Base-by-base conservation (phyloP, 345 rosid species). In the Aquilaria malaccensis region DNA sequence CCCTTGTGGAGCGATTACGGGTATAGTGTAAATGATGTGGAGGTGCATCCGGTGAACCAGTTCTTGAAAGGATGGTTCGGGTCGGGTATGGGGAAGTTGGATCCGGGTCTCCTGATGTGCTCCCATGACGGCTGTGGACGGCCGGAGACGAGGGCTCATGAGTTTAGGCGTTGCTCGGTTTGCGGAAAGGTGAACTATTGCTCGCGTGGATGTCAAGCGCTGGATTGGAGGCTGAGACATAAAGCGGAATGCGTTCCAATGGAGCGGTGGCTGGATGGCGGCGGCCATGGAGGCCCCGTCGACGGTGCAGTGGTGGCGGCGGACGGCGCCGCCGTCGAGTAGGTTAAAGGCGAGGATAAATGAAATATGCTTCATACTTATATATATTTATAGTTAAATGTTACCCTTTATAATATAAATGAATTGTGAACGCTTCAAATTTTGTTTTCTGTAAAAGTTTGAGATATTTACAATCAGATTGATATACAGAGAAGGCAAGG, bases 191-290 rank as follows among this genome's bases (percentile, higher is more conserved):
- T 89, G 13, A 86, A 84, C 58, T 89, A 89, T 55, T 89, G 96
- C 63, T 89, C 96, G 0, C 79, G 96, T 14, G 96, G 81, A 1
- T 89, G 96, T 49, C 96, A 89, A 57, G 96, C 96, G 60, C 74
- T 78, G 9, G 96, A 89, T 66, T 89, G 96, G 96, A 86, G 79
- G 75, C 30, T 72, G 30, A 81, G 78, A 22, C 96, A 89, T 65
- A 84, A 83, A 77, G 57, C 53, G 49, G 89, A 86, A 61, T 89
- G 96, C 62, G 53, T 55, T 1, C 83, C 91, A 45, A 66, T 77
- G 41, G 80, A 77, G 71, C 62, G 74, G 50, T 80, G 79, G 89
- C 66, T 50, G 29, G 75, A 53, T 6, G 79, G 33, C 13, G 76
- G 63, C 59, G 77, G 56, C 11, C 79, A 50, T 30, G 71, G 63